These are phyloP conservation scores for Cryptosporidium xiaoi DNA, from an alignment of 169 alveolate genomes.

Conservation along the genomic window DNA sequence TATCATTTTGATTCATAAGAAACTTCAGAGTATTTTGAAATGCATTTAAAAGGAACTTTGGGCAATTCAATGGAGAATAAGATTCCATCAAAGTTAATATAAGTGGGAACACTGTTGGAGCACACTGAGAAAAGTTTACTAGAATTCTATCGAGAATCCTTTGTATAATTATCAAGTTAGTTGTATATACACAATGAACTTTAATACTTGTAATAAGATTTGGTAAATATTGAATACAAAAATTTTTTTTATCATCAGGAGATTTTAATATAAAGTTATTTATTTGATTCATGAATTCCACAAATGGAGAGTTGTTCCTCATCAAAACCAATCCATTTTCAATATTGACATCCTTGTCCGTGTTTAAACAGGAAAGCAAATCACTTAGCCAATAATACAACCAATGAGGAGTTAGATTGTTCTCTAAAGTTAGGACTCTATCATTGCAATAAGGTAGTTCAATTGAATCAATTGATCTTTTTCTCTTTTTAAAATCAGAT, in stretches of 20 bases:
- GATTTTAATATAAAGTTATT: conserved; percentile 44
- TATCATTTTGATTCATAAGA: conserved; percentile 51
- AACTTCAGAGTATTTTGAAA: conserved; percentile 8
- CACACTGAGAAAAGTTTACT: conserved; percentile 31
- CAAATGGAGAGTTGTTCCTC: conserved; percentile 52
- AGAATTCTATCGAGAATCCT: conserved; percentile 44
- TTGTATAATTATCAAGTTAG: conserved; percentile 34
- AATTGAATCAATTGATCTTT: conserved; percentile 17
- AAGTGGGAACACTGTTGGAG: conserved; percentile 49
- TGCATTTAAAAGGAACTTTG: conserved; percentile 31
- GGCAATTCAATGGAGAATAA: conserved; percentile 11
- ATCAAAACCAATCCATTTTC: conserved; percentile 50
- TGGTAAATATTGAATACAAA: conserved; percentile 66
- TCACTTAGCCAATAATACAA: conserved; percentile 55
- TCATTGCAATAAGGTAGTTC: conserved; percentile 56
- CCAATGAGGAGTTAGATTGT: conserved; percentile 51
- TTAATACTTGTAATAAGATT: conserved; percentile 42
- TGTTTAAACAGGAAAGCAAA: conserved; percentile 36
- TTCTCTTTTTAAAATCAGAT: conserved; percentile 13
- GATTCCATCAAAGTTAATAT: conserved; percentile 38
- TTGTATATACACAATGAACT: conserved; percentile 10
- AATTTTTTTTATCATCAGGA: conserved; percentile 16
- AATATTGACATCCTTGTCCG: conserved; percentile 31
- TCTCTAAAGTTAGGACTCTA: conserved; percentile 24
- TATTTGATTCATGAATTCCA: conserved; percentile 63